These are phyloP conservation scores for Plenodomus tracheiphilus DNA, from an alignment of 2,329 filamentous ascomycete genomes.

Conservation along the genomic window DNA sequence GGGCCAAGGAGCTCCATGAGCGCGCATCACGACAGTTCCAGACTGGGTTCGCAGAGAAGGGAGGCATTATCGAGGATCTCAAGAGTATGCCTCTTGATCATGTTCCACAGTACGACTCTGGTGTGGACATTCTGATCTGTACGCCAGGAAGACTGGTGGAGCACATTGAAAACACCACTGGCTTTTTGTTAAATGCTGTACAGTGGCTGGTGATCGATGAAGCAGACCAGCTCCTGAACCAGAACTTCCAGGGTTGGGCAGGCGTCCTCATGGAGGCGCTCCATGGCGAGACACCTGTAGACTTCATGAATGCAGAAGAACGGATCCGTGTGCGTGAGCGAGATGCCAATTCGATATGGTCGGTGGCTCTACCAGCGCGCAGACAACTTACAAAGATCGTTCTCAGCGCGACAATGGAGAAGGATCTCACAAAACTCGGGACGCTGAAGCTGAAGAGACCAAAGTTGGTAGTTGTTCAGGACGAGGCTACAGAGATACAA, in stretches of 20 bases:
- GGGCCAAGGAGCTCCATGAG: conserved; percentile 55
- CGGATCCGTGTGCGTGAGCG: conserved; percentile 52
- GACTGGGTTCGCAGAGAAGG: conserved; percentile 41
- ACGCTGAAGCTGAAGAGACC: conserved; percentile 74
- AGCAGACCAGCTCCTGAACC: conserved; percentile 86
- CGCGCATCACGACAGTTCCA: conserved; percentile 39
- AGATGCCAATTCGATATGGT: conserved; percentile 40
- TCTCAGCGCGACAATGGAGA: conserved; percentile 89
- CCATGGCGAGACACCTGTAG: conserved; percentile 55
- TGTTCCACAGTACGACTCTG: conserved; percentile 67
- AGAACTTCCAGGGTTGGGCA: conserved; percentile 92
- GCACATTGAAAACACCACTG: conserved; percentile 80
- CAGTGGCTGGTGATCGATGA: conserved; percentile 93
- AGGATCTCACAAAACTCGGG: conserved; percentile 78
- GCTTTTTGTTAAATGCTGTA: conserved; percentile 76
- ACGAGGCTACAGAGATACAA: conserved; percentile 37
- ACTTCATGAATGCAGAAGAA: conserved; percentile 57
- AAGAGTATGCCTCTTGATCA: conserved; percentile 60
- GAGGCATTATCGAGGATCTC: conserved; percentile 44
- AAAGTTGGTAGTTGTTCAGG: conserved; percentile 74
- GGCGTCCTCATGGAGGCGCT: conserved; percentile 65
- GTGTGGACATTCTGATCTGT: conserved; percentile 85
- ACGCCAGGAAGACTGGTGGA: conserved; percentile 92
- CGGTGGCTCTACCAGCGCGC: conserved; percentile 35
- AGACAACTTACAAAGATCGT: conserved; percentile 73